Conservation (phyloP, 768 basidiomycete species). For the Agaricus blazei region DNA sequence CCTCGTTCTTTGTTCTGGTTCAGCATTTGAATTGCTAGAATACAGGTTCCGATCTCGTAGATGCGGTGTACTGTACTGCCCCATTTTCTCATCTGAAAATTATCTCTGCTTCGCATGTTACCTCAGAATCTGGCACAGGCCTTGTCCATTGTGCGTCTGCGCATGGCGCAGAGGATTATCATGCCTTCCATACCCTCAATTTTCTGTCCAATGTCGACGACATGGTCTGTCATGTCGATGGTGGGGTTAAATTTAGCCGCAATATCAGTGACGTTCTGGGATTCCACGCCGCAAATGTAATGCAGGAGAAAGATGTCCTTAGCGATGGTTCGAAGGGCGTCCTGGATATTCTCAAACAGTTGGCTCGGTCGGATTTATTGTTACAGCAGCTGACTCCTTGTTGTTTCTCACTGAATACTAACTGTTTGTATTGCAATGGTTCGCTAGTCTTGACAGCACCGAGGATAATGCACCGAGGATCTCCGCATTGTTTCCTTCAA, state of each 20-base stretch:
- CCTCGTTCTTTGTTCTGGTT: neutral
- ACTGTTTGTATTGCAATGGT: slow-evolving; percentile 75
- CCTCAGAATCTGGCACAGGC: slow-evolving; percentile 85
- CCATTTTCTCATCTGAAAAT: slow-evolving; percentile 59
- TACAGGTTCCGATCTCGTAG: slow-evolving; percentile 52
- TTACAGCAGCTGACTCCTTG: slow-evolving; percentile 51
- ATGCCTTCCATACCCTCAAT: slow-evolving; percentile 56
- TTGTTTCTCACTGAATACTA: neutral
- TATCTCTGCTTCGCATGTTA: slow-evolving; percentile 74
- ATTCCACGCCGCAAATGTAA: slow-evolving; percentile 29
- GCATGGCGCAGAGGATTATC: slow-evolving; percentile 92
- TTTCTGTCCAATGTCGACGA: slow-evolving; percentile 38
- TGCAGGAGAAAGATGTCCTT: slow-evolving; percentile 72
- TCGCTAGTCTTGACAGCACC: slow-evolving; percentile 84
- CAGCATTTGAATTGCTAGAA: neutral
- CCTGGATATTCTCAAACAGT: slow-evolving; percentile 53
- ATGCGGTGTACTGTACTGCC: slow-evolving; percentile 42
- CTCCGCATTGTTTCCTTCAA: slow-evolving; percentile 63
- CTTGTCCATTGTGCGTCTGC: slow-evolving; percentile 95
- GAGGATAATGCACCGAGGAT: slow-evolving; percentile 70
- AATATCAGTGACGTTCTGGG: slow-evolving; percentile 58
- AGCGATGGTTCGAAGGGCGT: slow-evolving; percentile 65
- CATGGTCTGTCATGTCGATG: slow-evolving; percentile 80
- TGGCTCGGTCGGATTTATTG: slow-evolving; percentile 67
- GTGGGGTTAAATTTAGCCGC: slow-evolving; percentile 62